Percentiles rank a stretch among this genome's conserved stretches.
Conservation (phyloP, 768 basidiomycete species). For the Termitomyces sp. region DNA sequence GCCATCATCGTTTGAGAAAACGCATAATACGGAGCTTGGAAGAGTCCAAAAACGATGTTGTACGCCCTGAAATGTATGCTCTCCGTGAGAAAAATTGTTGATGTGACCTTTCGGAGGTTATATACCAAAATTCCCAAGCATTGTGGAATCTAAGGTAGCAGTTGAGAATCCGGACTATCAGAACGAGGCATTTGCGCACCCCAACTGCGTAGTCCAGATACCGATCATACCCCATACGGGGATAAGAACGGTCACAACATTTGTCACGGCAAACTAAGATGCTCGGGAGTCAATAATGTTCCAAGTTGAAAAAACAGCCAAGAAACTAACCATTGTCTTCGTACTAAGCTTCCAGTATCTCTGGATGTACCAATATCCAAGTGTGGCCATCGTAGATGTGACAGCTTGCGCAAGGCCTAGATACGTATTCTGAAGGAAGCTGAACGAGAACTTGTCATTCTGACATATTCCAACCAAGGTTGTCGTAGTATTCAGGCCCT, state of each 20-base stretch:
- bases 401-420: slow-evolving; percentile 73
- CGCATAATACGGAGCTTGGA: slow-evolving; percentile 86
- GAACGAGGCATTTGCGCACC: slow-evolving; percentile 38
- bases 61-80: slow-evolving; percentile 51
- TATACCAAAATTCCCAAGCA: slow-evolving; percentile 83
- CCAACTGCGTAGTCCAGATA: slow-evolving; percentile 73
- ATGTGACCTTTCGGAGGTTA: background rate
- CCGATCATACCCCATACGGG: slow-evolving; percentile 88
- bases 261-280: slow-evolving; percentile 68
- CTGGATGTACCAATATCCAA: slow-evolving; percentile 85
- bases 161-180: background rate
- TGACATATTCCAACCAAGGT: slow-evolving; percentile 76
- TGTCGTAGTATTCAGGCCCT: slow-evolving; percentile 81
- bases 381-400: slow-evolving; percentile 67
- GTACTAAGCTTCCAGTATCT: slow-evolving; percentile 74
- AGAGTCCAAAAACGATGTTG: slow-evolving; percentile 75
- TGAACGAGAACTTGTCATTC: slow-evolving; percentile 78
- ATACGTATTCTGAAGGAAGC: slow-evolving; percentile 79
- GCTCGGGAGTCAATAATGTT: background rate
- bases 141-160: slow-evolving; percentile 60
- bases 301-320: background rate
- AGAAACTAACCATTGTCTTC: slow-evolving; percentile 65
- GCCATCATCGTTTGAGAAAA: slow-evolving; percentile 89
- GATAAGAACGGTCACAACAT: slow-evolving; percentile 71
- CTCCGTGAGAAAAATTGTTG: background rate